These are phyloP conservation scores for Diaporthe nobilis DNA, from an alignment of 2,329 filamentous ascomycete genomes.

Conservation along the genomic window DNA sequence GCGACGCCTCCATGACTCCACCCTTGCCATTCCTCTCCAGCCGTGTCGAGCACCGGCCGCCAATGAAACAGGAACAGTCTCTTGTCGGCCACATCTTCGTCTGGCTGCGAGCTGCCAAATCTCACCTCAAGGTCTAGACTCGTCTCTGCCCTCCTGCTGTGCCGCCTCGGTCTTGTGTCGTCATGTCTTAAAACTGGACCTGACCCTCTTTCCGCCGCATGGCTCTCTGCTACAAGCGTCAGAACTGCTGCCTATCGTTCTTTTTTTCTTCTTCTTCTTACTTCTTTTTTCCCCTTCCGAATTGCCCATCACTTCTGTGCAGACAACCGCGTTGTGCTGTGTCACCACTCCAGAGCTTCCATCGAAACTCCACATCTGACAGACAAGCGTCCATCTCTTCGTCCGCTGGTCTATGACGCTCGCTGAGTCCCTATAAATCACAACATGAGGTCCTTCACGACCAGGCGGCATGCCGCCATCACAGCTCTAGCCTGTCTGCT, in stretches of 20 bases:
- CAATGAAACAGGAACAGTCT: constrained; percentile 32
- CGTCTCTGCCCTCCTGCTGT: background rate
- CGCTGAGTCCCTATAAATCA: background rate
- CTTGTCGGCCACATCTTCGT: constrained; percentile 8
- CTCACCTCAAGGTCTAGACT: background rate
- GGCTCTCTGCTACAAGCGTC: constrained; percentile 1
- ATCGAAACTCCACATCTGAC: background rate
- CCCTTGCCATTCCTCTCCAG: constrained; percentile 1
- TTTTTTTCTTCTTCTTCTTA: background rate
- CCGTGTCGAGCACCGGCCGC: background rate
- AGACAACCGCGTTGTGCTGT: background rate
- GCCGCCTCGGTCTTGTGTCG: background rate
- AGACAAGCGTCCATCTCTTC: background rate
- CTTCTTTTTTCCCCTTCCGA: background rate
- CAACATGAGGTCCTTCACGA: background rate
- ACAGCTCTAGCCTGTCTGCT: constrained; percentile 39
- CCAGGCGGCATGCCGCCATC: constrained; percentile 24
- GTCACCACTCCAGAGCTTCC: background rate
- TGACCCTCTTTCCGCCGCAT: constrained; percentile 16
- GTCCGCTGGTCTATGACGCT: background rate
- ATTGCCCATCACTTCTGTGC: background rate
- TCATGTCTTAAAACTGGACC: constrained; percentile 33
- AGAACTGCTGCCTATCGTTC: constrained; percentile 29
- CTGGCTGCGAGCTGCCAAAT: background rate
- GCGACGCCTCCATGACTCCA: background rate